Evolutionary conservation across 768 basidiomycete genomes (phyloP), one percentile per base, ranked within the genome.

Genomic region (Leucocoprinus leucothites): DNA sequence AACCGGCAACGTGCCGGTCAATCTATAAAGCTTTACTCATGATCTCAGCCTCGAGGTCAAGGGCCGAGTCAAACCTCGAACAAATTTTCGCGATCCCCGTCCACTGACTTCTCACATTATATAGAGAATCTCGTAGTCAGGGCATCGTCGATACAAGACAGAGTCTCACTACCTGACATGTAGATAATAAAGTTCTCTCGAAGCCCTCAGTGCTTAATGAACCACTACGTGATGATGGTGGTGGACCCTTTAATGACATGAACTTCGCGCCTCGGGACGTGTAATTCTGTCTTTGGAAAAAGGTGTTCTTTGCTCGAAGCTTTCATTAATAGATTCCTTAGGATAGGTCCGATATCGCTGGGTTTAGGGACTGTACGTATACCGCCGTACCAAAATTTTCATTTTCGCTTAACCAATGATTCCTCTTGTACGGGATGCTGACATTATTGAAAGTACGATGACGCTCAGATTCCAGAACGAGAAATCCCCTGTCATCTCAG

Each of bases 241-340:
- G 35, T 8, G 45, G 9, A 16, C 26, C 45, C 45, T 47, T 47
- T 26, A 16, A 26, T 47, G n/a, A n/a, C n/a, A n/a, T n/a, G n/a
- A n/a, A n/a, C n/a, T n/a, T n/a, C n/a, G n/a, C n/a, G n/a, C n/a
- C n/a, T n/a, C n/a, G n/a, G n/a, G n/a, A n/a, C n/a, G n/a, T n/a
- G n/a, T n/a, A n/a, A 22, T 26, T 13, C 16, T 47, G 19, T 13
- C 13, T 47, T 47, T 16, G 45, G 8, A 47, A 31, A 16, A n/a
- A n/a, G 9, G 18, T 48, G 7, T 34, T 35, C 26, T 35, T 6
- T 19, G 11, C 13, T 21, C 9, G n/a, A 22, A 22, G 18, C 31
- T 48, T 48, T n/a, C 47, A 34, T 34, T 34, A 48, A 48, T 35
- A 48, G 26, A 28, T 24, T 48, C n/a, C n/a, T n/a, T n/a, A n/a